These are phyloP conservation scores for Erysimum cheiranthoides DNA, from an alignment of 345 rosid species.

Conservation along the genomic window DNA sequence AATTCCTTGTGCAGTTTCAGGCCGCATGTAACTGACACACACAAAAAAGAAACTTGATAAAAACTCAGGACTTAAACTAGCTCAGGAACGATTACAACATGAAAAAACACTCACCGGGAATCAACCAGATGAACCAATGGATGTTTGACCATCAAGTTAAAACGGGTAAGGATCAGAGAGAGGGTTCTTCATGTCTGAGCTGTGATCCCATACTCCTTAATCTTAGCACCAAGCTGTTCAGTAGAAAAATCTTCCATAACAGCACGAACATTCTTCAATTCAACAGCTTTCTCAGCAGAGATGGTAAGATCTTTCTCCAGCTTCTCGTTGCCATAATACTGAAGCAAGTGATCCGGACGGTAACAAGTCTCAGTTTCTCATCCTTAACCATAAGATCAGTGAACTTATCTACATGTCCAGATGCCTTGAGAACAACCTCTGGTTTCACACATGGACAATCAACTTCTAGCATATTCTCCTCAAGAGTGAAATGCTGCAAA, in stretches of 20 bases:
- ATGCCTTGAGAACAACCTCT: slow-evolving; percentile 87
- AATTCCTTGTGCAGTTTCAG: slow-evolving; percentile 97
- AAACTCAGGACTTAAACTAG: background rate
- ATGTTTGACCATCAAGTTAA: slow-evolving; percentile 91
- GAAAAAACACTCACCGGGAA: slow-evolving; percentile 61
- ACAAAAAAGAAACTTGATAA: background rate
- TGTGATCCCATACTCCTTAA: slow-evolving; percentile 72
- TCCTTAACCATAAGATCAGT: slow-evolving; percentile 98
- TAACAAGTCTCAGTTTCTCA: slow-evolving; percentile 79
- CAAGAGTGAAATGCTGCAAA: slow-evolving; percentile 81
- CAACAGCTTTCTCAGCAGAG: slow-evolving; percentile 75
- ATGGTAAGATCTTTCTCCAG: slow-evolving; percentile 78
- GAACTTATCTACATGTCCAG: slow-evolving; percentile 95
- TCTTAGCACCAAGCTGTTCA: slow-evolving; percentile 78
- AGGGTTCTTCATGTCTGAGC: slow-evolving; percentile 79
- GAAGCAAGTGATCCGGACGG: slow-evolving; percentile 90
- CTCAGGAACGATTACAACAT: background rate
- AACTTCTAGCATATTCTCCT: slow-evolving; percentile 92
- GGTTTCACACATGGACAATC: slow-evolving; percentile 97
- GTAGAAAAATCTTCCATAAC: slow-evolving; percentile 73
- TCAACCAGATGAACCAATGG: slow-evolving; percentile 90
- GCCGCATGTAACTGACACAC: slow-evolving; percentile 81
- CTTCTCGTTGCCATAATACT: slow-evolving; percentile 84
- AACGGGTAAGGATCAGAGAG: slow-evolving; percentile 89
- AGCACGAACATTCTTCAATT: slow-evolving; percentile 75